Evolutionary conservation across 257 asterid genomes (phyloP).

Genomic region (Coffea eugenioides): DNA sequence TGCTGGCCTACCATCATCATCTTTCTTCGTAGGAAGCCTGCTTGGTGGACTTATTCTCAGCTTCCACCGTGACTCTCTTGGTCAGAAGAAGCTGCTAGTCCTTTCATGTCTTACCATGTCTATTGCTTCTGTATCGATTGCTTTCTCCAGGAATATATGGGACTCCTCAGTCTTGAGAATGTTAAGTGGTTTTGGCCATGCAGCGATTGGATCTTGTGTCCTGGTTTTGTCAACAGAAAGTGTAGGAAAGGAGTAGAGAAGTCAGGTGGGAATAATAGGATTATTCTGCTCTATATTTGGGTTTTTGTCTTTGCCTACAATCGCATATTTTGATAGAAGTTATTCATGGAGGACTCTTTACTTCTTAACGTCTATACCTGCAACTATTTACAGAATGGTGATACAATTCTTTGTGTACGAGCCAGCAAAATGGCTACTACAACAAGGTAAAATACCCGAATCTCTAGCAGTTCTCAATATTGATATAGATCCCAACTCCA

Average conservation of each 20-base stretch:
- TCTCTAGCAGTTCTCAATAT: slow-evolving; percentile 19
- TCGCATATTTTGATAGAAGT: slow-evolving; percentile 33
- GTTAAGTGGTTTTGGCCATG: slow-evolving; percentile 41
- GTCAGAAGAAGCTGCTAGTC: slow-evolving; percentile 43
- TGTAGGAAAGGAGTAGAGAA: slow-evolving; percentile 45
- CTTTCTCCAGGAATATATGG: slow-evolving; percentile 45
- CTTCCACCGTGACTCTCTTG: slow-evolving; percentile 38
- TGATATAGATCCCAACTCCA: neutral
- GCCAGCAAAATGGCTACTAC: slow-evolving; percentile 51
- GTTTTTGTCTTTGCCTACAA: slow-evolving; percentile 42
- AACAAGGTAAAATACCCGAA: slow-evolving; percentile 27
- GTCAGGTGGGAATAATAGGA: slow-evolving; percentile 38
- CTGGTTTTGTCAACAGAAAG: slow-evolving; percentile 47
- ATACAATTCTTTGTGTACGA: slow-evolving; percentile 36
- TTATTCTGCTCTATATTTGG: slow-evolving; percentile 40
- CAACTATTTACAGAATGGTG: slow-evolving; percentile 30
- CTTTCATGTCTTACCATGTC: slow-evolving; percentile 46
- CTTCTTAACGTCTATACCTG: slow-evolving; percentile 36
- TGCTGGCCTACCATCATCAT: slow-evolving; percentile 49
- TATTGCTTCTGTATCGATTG: slow-evolving; percentile 25
- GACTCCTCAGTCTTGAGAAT: slow-evolving; percentile 33
- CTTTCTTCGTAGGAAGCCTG: slow-evolving; percentile 47
- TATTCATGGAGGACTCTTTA: slow-evolving; percentile 50
- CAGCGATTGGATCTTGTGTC: slow-evolving; percentile 37
- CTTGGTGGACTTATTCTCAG: slow-evolving; percentile 44